Base-by-base conservation (phyloP, 768 basidiomycete species). In the Aureoboletus auriporus region DNA sequence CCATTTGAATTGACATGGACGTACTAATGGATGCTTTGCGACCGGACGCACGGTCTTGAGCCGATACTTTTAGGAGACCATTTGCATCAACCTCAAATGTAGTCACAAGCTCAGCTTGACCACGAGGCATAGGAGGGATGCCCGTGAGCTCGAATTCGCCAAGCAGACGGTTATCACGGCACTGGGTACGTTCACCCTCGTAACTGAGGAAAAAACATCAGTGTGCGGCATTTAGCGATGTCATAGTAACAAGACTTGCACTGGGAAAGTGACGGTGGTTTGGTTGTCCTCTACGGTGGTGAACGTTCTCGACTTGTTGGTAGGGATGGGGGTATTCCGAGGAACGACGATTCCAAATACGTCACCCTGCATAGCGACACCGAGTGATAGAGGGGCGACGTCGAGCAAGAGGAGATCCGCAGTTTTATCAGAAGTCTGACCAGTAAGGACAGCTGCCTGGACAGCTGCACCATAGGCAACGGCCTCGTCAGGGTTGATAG, bases 251-350 rank as follows among this genome's bases (percentile, higher is more conserved):
- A 30, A 13, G 10, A 65, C 82, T 64, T 75, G 86, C 83, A 99
- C 96, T 61, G 96, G 96, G 92, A 98, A 99, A 57, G 95, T 97
- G 75, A 99, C 96, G 53, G 91, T 95, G 53, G 96, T 99, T 75
- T 98, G 96, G 80, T 98, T 99, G 80, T 99, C 96, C 82, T 99
- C 96, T 56, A 99, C 96, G 46, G 96, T 99, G 60, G 96, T 99
- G 82, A 99, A 99, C 43, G 89, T 90, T 66, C 96, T 82, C 34
- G 93, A 94, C 77, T 98, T 99, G 84, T 94, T 98, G 69, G 95
- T 93, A 49, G 96, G 96, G 71, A 99, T 98, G 62, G 95, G 93
- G 57, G 96, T 98, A 80, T 99, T 99, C 62, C 96, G 89, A 66
- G 95, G 95, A 62, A 99, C 93, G 65, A 99, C 96, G 54, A 97